Evolutionary conservation across 768 basidiomycete species (phyloP), one percentile per base, ranked within the genome.

Genomic region (Rhodotorula kratochvilovae): DNA sequence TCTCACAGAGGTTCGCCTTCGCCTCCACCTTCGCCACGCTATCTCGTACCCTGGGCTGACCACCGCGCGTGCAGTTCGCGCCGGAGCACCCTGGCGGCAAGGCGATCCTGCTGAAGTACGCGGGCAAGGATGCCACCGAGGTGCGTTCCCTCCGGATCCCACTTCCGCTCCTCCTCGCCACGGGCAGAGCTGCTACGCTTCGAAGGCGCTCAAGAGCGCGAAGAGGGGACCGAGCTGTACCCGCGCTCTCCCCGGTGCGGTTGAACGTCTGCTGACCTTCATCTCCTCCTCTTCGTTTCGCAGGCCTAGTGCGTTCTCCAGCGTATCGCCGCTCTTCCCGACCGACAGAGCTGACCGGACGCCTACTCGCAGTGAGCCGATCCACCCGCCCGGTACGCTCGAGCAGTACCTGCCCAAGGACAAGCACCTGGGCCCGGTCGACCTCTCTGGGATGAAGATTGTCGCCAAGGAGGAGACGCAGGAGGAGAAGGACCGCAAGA

Each of bases 331-430:
- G 39, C 25, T 53, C 27, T 35, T 45, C 31, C 25, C 25, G 50
- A 6, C 13, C 57, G 35, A 16, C 50, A 48, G 1, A 3, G 4
- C 53, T 54, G 27, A 50, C 68, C 29, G 23, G 23, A 35, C 31
- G 36, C 19, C 15, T 33, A 27, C 39, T 4, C 31, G 16, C 53
- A 68, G 67, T 73, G 91, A 76, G 50, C 78, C 78, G 3, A 91
- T 96, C 54, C 94, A 97, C 80, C 88, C 93, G 6, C 86, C 88
- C 35, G 88, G 90, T 74, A 87, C 90, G 29, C 85, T 95, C 59
- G 85, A 88, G 56, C 78, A 80, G 80, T 85, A 88, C 78, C 83
- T 92, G 29, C 85, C 87, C 17, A 80, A 82, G 25, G 86, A 88
- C 36, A 90, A 88, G 77, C 88, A 89, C 79, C 83, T 93, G 19